Evolutionary conservation across 2,329 filamentous ascomycete species (phyloP).

Genomic region (Diaporthe ampelina): DNA sequence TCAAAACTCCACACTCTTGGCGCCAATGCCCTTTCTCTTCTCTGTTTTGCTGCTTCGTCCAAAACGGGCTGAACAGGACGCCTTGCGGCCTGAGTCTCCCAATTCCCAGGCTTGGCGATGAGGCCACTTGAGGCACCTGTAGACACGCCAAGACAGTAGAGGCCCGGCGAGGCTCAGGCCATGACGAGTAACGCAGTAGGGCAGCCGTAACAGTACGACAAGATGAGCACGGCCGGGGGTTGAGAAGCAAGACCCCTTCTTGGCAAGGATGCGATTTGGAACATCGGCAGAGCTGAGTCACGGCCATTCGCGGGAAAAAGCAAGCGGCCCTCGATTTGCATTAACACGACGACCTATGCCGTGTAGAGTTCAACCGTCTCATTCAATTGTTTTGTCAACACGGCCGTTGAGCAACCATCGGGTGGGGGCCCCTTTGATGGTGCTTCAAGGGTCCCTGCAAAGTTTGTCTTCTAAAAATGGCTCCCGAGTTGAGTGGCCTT

Average conservation of each 20-base stretch:
- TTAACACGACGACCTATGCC: not conserved
- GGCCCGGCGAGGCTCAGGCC: conserved; percentile 7
- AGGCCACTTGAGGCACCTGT: conserved; percentile 3
- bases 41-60: too few relatives aligned
- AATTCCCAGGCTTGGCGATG: conserved; percentile 7
- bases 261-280: not conserved
- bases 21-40: not conserved
- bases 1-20: conserved; percentile 15
- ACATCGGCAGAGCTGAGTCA: not conserved
- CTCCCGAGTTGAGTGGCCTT: conserved; percentile 13
- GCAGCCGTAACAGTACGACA: too few relatives aligned
- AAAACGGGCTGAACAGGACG: conserved; percentile 13
- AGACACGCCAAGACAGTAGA: not conserved
- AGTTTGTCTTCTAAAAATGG: conserved; percentile 30
- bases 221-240: not conserved
- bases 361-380: conserved; percentile 9
- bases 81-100: not conserved
- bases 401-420: not conserved
- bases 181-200: not conserved
- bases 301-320: not conserved
- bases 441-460: conserved; percentile 12
- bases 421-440: not conserved
- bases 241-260: not conserved
- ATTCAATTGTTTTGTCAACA: conserved; percentile 16
- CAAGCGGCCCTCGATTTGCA: not conserved